phyloP scores from a whole-genome alignment of 208 protist genomes.

The Porcisia hertigi region DNA sequence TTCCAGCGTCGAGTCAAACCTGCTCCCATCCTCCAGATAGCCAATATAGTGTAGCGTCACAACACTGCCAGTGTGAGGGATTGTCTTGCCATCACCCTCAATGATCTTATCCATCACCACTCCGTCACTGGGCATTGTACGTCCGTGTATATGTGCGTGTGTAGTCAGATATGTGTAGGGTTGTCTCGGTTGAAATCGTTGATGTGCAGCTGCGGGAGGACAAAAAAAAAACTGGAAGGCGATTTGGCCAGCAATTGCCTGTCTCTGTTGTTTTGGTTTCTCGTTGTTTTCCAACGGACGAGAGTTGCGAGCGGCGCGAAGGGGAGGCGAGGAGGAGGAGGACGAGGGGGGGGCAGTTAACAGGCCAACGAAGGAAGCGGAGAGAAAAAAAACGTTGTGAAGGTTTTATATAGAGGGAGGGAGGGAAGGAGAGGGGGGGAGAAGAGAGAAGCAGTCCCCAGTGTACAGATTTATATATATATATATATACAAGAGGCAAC shows the following conservation, averaged over 20 bases:
- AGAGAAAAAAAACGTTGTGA: too few species aligned
- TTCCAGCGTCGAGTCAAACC: slow-evolving; percentile 89
- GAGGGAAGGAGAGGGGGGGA: too few species aligned
- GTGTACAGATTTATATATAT: too few species aligned
- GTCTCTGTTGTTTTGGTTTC: not conserved
- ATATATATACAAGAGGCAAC: too few species aligned
- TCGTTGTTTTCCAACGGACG: too few species aligned
- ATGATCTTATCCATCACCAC: slow-evolving; percentile 93
- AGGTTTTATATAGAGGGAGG: too few species aligned
- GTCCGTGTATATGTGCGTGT: not conserved
- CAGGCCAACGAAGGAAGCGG: too few species aligned
- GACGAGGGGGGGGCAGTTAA: too few species aligned
- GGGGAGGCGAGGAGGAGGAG: too few species aligned
- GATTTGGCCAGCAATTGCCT: not conserved
- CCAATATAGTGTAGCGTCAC: slow-evolving; percentile 92
- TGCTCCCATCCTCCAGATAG: slow-evolving; percentile 76
- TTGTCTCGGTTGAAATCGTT: not conserved
- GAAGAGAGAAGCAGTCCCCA: too few species aligned
- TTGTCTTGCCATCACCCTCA: slow-evolving; percentile 92
- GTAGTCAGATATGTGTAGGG: not conserved
- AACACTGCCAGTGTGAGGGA: slow-evolving; percentile 78
- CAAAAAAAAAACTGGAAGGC: not conserved
- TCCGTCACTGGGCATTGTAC: slow-evolving; percentile 61
- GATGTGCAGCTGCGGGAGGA: not conserved
- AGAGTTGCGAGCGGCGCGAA: too few species aligned